These are phyloP conservation scores for Effrenium voratum DNA, from an alignment of 73 alveolate species.

Conservation along the genomic window DNA sequence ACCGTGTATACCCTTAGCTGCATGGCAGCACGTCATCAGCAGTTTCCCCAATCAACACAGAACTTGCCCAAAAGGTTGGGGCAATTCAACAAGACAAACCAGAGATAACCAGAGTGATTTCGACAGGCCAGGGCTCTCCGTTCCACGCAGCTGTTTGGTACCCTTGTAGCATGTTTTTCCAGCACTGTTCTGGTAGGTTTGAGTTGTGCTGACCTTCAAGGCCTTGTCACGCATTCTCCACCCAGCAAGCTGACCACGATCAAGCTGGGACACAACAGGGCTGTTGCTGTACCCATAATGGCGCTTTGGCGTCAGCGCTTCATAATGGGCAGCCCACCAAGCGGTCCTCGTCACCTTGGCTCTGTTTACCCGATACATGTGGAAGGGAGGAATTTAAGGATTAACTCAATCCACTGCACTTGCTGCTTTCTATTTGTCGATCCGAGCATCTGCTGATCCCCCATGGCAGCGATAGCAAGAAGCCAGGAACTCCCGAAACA, in stretches of 20 bases:
- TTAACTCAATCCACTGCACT: background rate
- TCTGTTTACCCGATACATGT: background rate
- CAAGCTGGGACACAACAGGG: background rate
- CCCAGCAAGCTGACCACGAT: background rate
- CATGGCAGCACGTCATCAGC: background rate
- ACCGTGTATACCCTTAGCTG: background rate
- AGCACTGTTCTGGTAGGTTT: background rate
- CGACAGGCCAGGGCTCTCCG: background rate
- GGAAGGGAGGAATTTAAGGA: background rate
- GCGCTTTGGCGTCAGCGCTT: background rate
- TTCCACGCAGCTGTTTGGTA: background rate
- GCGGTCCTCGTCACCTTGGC: background rate
- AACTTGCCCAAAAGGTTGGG: background rate
- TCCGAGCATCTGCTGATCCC: background rate
- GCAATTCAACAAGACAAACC: background rate
- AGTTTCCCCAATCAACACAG: background rate
- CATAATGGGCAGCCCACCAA: conserved; percentile 6
- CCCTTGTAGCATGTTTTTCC: background rate
- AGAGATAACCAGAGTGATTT: background rate
- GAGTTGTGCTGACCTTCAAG: background rate
- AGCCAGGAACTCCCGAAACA: background rate
- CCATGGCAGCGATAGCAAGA: background rate
- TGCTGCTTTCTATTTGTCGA: background rate
- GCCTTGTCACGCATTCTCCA: background rate
- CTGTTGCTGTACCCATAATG: conserved; percentile 6